Conservation (phyloP, 768 basidiomycete genomes). For the Boletus eberwhitei region DNA sequence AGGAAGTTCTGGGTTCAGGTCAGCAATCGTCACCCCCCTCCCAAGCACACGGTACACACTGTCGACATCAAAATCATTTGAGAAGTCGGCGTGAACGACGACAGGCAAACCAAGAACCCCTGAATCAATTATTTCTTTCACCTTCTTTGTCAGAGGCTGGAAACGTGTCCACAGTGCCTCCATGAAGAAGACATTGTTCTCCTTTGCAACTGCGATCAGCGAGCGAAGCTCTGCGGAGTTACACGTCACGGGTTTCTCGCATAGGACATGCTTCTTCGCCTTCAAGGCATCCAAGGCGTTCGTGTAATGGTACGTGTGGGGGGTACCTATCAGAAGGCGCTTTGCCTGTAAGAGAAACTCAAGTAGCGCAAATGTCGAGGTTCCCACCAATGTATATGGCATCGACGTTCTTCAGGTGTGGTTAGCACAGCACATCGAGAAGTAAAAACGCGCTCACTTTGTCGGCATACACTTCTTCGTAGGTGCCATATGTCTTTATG, state of each 20-base stretch:
- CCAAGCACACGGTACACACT: neutral
- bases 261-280: neutral
- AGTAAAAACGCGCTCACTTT: neutral
- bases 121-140: neutral
- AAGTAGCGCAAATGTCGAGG: neutral
- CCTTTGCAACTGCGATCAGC: neutral
- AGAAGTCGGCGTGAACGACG: neutral
- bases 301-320: neutral
- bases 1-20: neutral
- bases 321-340: neutral
- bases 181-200: neutral
- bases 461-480: neutral
- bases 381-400: neutral
- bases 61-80: neutral
- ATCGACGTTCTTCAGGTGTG: neutral
- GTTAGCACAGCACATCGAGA: neutral
- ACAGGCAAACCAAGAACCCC: neutral
- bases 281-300: neutral
- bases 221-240: neutral
- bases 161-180: neutral
- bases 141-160: neutral
- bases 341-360: neutral
- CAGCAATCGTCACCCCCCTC: neutral
- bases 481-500: neutral
- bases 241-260: neutral